Percentiles rank a stretch among this genome's conserved stretches.
phyloP scores from a whole-genome alignment of 345 rosid species.

The Turritis glabra region DNA sequence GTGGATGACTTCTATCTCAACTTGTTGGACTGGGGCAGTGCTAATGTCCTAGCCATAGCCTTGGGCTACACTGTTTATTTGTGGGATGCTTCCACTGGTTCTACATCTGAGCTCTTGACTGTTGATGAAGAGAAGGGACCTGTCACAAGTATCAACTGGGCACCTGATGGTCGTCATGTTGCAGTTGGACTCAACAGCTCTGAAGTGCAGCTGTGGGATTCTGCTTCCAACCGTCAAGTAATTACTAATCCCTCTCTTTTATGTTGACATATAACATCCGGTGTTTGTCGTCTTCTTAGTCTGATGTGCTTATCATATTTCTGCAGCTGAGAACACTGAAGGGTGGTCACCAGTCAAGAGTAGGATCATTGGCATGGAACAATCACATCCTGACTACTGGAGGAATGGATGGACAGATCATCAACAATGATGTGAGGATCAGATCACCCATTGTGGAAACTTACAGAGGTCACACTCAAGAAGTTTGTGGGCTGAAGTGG shows the following conservation, averaged over 20 bases:
- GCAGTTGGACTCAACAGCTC: conserved; percentile 40
- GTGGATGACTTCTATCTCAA: conserved; percentile 43
- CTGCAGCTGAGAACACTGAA: conserved; percentile 36
- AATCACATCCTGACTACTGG: conserved; percentile 46
- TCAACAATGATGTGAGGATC: conserved; percentile 49
- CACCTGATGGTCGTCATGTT: conserved; percentile 41
- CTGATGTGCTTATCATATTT: neutral
- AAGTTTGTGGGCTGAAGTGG: conserved; percentile 58
- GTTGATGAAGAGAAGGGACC: conserved; percentile 47
- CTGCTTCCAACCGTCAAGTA: conserved; percentile 23
- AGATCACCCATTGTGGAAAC: conserved; percentile 46
- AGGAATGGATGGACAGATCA: conserved; percentile 49
- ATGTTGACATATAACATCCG: neutral
- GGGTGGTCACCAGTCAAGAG: conserved; percentile 47
- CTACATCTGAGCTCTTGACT: conserved; percentile 53
- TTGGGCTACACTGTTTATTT: conserved; percentile 42
- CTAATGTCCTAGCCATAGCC: conserved; percentile 41
- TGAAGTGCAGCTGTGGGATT: conserved; percentile 36
- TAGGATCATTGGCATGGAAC: conserved; percentile 47
- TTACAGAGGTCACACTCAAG: conserved; percentile 51
- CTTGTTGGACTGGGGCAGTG: conserved; percentile 44
- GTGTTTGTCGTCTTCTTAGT: neutral
- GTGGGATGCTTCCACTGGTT: conserved; percentile 54
- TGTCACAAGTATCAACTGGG: conserved; percentile 40
- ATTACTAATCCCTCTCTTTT: neutral